Evolutionary conservation across 2,329 filamentous ascomycete species (phyloP).

Genomic region (Stemphylium vesicarium): DNA sequence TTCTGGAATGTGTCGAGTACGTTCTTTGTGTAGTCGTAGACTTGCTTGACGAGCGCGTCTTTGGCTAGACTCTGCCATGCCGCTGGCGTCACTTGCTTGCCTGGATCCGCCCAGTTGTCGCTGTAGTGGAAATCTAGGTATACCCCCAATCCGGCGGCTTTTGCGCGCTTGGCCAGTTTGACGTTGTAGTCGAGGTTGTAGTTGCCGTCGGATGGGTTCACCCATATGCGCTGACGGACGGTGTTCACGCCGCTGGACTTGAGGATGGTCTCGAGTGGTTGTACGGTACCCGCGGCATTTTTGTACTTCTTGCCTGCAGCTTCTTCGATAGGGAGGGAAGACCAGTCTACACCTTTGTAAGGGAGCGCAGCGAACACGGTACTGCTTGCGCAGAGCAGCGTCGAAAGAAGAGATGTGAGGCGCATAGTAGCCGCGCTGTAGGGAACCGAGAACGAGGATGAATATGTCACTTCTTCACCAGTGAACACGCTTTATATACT

Average conservation of each 20-base stretch:
- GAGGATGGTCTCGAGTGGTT: slow-evolving; percentile 69
- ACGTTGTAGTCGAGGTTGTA: slow-evolving; percentile 76
- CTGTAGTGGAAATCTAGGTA: slow-evolving; percentile 70
- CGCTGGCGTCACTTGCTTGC: slow-evolving; percentile 65
- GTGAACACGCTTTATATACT: neutral
- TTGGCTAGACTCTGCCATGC: slow-evolving; percentile 67
- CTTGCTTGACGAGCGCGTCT: slow-evolving; percentile 63
- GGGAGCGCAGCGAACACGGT: slow-evolving; percentile 57
- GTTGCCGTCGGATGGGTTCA: slow-evolving; percentile 65
- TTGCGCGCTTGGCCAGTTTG: slow-evolving; percentile 68
- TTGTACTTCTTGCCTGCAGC: slow-evolving; percentile 67
- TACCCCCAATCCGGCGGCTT: slow-evolving; percentile 66
- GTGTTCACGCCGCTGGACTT: slow-evolving; percentile 69
- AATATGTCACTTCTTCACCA: neutral
- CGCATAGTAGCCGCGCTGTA: slow-evolving; percentile 28
- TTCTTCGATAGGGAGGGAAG: slow-evolving; percentile 70
- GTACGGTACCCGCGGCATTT: slow-evolving; percentile 58
- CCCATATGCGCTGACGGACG: slow-evolving; percentile 74
- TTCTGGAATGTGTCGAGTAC: slow-evolving; percentile 67
- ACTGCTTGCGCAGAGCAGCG: slow-evolving; percentile 29
- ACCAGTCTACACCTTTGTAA: slow-evolving; percentile 74
- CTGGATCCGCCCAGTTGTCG: slow-evolving; percentile 75
- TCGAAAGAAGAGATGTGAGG: slow-evolving; percentile 24
- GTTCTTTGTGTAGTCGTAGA: slow-evolving; percentile 73
- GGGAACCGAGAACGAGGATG: neutral